Conservation (phyloP, 2,329 filamentous ascomycete species). For the Akanthomyces lecanii region DNA sequence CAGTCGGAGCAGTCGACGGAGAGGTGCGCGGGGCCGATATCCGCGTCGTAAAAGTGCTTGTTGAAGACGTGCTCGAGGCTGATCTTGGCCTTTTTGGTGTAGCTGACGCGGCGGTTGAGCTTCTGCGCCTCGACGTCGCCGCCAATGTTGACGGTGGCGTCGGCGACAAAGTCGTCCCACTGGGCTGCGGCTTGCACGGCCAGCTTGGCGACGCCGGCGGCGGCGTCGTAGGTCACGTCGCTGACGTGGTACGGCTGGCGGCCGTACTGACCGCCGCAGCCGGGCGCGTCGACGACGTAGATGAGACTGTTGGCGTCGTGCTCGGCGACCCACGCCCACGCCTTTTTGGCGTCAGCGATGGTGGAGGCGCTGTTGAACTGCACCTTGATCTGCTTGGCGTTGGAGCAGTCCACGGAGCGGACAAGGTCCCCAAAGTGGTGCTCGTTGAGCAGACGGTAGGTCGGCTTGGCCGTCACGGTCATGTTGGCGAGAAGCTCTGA, state of each 20-base stretch:
- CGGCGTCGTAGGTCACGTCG: conserved; percentile 7
- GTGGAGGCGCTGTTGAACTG: neutral
- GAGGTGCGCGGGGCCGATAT: conserved; percentile 17
- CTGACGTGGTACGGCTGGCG: conserved; percentile 16
- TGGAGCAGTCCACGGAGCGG: conserved; percentile 15
- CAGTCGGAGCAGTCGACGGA: conserved; percentile 17
- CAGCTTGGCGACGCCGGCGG: neutral
- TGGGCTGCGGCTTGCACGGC: conserved; percentile 2
- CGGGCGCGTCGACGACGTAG: conserved; percentile 13
- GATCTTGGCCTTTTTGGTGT: conserved; percentile 17
- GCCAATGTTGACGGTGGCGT: conserved; percentile 14
- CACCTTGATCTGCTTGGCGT: conserved; percentile 10
- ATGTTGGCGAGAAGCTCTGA: conserved; percentile 17
- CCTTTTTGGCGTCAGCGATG: conserved; percentile 8
- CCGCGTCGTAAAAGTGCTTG: conserved; percentile 18
- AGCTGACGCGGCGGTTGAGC: conserved; percentile 10
- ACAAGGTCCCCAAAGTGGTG: conserved; percentile 14
- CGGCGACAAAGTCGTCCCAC: conserved; percentile 15
- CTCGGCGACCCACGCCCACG: conserved; percentile 14
- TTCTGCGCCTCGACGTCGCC: conserved; percentile 1
- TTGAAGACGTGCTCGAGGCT: conserved; percentile 16
- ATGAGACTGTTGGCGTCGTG: conserved; percentile 12
- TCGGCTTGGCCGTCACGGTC: conserved; percentile 15
- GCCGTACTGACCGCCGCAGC: conserved; percentile 15
- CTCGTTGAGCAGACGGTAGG: conserved; percentile 16